Conservation (phyloP, 768 basidiomycete species). For the Cubamyces sp. region DNA sequence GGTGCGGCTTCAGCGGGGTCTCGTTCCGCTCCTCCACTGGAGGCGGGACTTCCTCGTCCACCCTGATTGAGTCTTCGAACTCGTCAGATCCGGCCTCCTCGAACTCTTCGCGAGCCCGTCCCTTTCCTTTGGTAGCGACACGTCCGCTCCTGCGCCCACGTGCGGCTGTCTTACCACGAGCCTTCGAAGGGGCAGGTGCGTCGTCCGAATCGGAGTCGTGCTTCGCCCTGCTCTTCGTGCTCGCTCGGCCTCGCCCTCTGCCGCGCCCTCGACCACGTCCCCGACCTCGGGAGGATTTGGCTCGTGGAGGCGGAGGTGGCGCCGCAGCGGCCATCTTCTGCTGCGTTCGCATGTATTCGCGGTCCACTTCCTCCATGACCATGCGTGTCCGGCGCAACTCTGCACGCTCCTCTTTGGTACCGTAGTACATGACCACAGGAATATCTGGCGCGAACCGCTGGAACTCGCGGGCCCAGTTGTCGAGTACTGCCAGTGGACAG, state of each 20-base stretch:
- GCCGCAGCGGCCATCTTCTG: conserved; percentile 32
- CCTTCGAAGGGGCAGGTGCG: not conserved
- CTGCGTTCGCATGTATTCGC: conserved; percentile 30
- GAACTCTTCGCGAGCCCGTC: not conserved
- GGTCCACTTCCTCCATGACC: conserved; percentile 35
- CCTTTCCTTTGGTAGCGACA: not conserved
- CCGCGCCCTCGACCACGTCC: not conserved
- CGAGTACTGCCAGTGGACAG: conserved; percentile 90
- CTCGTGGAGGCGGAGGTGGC: conserved; percentile 25
- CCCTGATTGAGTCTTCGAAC: conserved; percentile 20
- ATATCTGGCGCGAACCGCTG: conserved; percentile 81
- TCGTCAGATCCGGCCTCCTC: conserved; percentile 22
- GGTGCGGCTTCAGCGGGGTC: conserved; percentile 34
- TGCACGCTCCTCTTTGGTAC: conserved; percentile 78
- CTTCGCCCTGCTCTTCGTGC: not conserved
- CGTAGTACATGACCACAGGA: conserved; percentile 91
- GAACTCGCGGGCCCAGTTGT: conserved; percentile 91
- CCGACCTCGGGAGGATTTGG: conserved; percentile 17
- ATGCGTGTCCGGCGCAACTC: conserved; percentile 72
- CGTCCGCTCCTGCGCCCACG: conserved; percentile 10
- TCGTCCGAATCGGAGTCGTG: conserved; percentile 19
- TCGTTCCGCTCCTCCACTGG: conserved; percentile 15
- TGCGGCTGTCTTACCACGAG: not conserved
- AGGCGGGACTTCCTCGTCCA: conserved; percentile 12
- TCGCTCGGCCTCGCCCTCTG: not conserved